Evolutionary conservation across 1,139 yeast species (phyloP).

Genomic region (Nadsonia commutata): DNA sequence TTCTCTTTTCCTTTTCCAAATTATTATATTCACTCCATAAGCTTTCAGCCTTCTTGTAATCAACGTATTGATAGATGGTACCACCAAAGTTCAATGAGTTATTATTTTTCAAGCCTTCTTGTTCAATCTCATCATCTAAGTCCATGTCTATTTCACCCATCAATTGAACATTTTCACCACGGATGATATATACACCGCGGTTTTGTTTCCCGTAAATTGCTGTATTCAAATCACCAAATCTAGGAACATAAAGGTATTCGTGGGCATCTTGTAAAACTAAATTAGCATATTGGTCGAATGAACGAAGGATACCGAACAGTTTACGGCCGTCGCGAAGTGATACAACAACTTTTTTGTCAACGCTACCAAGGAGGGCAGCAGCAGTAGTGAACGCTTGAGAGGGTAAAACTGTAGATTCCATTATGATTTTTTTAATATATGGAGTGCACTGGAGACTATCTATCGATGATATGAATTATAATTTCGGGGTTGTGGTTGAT

Average conservation of each 20-base stretch:
- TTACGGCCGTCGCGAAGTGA: slow-evolving; percentile 82
- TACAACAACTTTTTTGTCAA: slow-evolving; percentile 71
- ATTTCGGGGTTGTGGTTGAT: too few species aligned
- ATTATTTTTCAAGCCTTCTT: slow-evolving; percentile 9
- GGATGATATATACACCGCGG: slow-evolving; percentile 73
- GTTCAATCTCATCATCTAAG: slow-evolving; percentile 60
- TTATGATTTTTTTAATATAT: too few species aligned
- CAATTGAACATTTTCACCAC: slow-evolving; percentile 97
- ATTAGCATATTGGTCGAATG: slow-evolving; percentile 92
- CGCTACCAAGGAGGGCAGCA: slow-evolving; percentile 88
- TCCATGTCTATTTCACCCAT: slow-evolving; percentile 90
- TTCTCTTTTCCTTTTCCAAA: not conserved
- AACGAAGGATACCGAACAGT: slow-evolving; percentile 78
- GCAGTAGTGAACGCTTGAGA: slow-evolving; percentile 87
- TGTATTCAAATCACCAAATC: slow-evolving; percentile 17
- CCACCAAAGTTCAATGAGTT: not conserved
- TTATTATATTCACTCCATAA: not conserved
- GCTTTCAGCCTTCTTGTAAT: not conserved
- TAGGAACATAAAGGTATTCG: slow-evolving; percentile 50
- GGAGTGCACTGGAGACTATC: too few species aligned
- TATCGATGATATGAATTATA: too few species aligned
- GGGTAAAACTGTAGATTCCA: slow-evolving; percentile 14
- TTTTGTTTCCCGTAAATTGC: slow-evolving; percentile 55
- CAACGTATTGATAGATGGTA: not conserved
- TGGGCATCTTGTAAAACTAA: slow-evolving; percentile 81